phyloP scores from a whole-genome alignment of 2,329 filamentous ascomycete genomes.

The Beauveria pseudobassiana region DNA sequence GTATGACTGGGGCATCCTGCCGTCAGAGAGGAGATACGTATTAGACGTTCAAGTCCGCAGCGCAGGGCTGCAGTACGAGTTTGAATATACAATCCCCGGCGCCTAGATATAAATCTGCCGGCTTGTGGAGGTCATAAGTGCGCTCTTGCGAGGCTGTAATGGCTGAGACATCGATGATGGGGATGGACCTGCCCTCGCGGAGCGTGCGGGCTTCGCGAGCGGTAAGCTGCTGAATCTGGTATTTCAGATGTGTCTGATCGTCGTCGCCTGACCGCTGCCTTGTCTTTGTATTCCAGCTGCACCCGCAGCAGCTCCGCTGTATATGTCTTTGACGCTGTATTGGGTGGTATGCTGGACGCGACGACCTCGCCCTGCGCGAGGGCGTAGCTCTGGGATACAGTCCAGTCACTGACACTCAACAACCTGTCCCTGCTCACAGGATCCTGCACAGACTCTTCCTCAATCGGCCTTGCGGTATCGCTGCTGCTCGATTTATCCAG shows the following conservation, averaged over 20 bases:
- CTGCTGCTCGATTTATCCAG: neutral
- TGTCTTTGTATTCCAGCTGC: conserved; percentile 1
- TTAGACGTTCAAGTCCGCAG: conserved; percentile 9
- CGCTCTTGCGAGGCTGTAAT: neutral
- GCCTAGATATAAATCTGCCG: neutral
- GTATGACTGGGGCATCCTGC: conserved; percentile 34
- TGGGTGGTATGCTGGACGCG: neutral
- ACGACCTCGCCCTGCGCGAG: conserved; percentile 5
- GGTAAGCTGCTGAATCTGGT: conserved; percentile 3
- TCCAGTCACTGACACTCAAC: no score
- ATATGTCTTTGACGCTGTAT: neutral
- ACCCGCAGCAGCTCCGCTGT: neutral
- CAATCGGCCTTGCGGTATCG: no score
- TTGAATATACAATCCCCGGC: neutral
- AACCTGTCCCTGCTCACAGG: neutral
- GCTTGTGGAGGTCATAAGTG: neutral
- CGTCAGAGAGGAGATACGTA: conserved; percentile 25
- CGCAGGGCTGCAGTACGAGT: neutral
- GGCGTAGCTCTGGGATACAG: neutral
- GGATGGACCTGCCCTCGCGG: neutral
- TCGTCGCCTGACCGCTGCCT: neutral
- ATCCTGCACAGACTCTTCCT: neutral
- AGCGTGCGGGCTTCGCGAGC: neutral
- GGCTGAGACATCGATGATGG: neutral
- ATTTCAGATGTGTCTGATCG: neutral